Percentiles rank a stretch among this genome's conserved stretches.
Conservation (phyloP, 257 asterid genomes). For the Agastache rugosa region DNA sequence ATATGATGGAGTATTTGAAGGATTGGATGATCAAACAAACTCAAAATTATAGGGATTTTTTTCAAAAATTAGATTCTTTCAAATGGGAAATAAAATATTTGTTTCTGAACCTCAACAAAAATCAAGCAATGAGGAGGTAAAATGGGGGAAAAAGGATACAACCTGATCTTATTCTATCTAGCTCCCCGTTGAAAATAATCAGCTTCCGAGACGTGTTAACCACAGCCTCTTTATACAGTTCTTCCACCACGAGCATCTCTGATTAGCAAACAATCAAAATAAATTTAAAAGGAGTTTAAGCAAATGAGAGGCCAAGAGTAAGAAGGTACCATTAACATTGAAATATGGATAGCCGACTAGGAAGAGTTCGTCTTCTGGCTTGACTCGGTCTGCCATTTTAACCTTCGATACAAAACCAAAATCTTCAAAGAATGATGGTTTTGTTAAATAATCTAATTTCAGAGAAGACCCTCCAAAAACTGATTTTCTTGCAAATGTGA, state of each 20-base stretch:
- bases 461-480: constrained; percentile 75
- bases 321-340: constrained; percentile 73
- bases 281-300: neutral
- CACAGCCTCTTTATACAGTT: constrained; percentile 86
- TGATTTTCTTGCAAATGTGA: constrained; percentile 75
- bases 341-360: constrained; percentile 91
- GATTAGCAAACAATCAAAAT: constrained; percentile 30
- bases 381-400: constrained; percentile 82
- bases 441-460: constrained; percentile 85
- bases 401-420: constrained; percentile 77
- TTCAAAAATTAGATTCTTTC: too few relatives aligned
- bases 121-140: constrained; percentile 2
- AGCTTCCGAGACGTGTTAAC: constrained; percentile 59
- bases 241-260: constrained; percentile 98
- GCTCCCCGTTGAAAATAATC: constrained; percentile 90
- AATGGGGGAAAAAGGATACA: constrained; percentile 69
- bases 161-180: constrained; percentile 94
- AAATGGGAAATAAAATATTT: too few relatives aligned
- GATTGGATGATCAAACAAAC: too few relatives aligned
- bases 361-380: constrained; percentile 84
- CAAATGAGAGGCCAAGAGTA: neutral
- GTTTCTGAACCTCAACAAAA: neutral
- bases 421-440: constrained; percentile 90
- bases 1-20: too few relatives aligned
- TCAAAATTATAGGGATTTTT: too few relatives aligned